Evolutionary conservation across 805 yeast species (phyloP).

Genomic region (Hanseniaspora mollemarum): DNA sequence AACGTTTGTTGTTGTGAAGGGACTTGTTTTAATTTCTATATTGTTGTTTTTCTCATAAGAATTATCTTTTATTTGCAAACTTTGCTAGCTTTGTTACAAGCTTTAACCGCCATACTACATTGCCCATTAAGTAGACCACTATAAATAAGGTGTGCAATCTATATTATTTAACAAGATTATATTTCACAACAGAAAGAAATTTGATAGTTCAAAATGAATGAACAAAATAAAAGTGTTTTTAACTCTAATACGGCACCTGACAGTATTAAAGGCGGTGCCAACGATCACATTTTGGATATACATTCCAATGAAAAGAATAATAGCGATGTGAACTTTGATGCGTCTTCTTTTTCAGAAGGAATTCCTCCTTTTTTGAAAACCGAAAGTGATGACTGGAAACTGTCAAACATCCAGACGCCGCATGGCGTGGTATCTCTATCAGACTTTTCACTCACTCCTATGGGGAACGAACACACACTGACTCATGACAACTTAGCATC

Average conservation of each 20-base stretch:
- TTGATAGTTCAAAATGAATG: background rate
- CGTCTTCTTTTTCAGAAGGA: background rate
- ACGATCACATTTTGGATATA: background rate
- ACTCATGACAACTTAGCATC: background rate
- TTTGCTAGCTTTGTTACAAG: no score
- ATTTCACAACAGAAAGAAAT: no score
- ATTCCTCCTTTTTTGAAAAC: background rate
- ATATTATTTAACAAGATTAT: no score
- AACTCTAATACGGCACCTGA: background rate
- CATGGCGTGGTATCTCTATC: background rate
- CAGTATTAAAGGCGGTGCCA: no score
- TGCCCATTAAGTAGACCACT: no score
- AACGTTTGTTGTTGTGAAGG: no score
- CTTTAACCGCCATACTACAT: no score
- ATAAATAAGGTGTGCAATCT: no score
- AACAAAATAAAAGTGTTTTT: background rate
- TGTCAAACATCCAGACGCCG: background rate
- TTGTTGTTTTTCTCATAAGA: no score
- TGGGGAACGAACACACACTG: background rate
- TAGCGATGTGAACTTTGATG: background rate
- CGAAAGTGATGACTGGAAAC: background rate
- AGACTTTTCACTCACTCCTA: background rate
- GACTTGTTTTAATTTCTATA: no score
- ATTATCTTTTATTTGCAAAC: no score
- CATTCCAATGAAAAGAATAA: background rate